A percentile compares a stretch with the other conserved stretches of the same genome.
Evolutionary conservation across 805 yeast genomes (phyloP).

Genomic region (Ogataea trehalophila): DNA sequence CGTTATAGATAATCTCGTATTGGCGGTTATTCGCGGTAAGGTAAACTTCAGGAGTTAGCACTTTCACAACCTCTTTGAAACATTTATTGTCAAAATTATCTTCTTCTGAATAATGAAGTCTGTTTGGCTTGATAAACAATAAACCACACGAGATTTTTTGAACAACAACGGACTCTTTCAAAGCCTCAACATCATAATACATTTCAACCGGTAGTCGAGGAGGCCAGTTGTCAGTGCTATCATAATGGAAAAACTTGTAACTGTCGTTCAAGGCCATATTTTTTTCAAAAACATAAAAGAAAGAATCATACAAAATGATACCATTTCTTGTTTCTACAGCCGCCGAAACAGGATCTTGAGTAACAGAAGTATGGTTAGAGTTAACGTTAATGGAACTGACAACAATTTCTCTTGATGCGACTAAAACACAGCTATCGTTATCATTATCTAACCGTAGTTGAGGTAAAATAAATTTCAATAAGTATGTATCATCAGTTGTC

Average conservation of each 20-base stretch:
- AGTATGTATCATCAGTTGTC: constrained; percentile 31
- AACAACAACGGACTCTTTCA: constrained; percentile 43
- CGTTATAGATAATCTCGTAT: constrained; percentile 47
- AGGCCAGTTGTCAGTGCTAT: constrained; percentile 46
- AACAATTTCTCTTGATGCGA: constrained; percentile 57
- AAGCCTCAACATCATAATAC: constrained; percentile 43
- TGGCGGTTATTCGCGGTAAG: constrained; percentile 54
- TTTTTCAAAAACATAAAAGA: constrained; percentile 45
- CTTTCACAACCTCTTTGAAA: constrained; percentile 19
- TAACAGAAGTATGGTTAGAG: constrained; percentile 36
- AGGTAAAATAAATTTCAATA: constrained; percentile 72
- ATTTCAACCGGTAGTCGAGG: constrained; percentile 64
- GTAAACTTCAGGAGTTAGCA: constrained; percentile 40
- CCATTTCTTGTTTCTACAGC: constrained; percentile 55
- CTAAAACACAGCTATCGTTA: constrained; percentile 42
- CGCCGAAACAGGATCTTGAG: constrained; percentile 32
- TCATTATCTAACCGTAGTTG: constrained; percentile 62
- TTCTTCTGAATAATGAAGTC: constrained; percentile 37
- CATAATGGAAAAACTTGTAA: constrained; percentile 29
- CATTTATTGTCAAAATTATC: constrained; percentile 10
- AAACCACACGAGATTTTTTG: constrained; percentile 50
- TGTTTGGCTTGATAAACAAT: constrained; percentile 47
- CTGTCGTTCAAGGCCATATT: constrained; percentile 30
- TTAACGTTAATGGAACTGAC: constrained; percentile 43
- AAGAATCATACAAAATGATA: constrained; percentile 50